Conservation (phyloP, 495 filamentous ascomycete species). For the Articulospora tetracladia region DNA sequence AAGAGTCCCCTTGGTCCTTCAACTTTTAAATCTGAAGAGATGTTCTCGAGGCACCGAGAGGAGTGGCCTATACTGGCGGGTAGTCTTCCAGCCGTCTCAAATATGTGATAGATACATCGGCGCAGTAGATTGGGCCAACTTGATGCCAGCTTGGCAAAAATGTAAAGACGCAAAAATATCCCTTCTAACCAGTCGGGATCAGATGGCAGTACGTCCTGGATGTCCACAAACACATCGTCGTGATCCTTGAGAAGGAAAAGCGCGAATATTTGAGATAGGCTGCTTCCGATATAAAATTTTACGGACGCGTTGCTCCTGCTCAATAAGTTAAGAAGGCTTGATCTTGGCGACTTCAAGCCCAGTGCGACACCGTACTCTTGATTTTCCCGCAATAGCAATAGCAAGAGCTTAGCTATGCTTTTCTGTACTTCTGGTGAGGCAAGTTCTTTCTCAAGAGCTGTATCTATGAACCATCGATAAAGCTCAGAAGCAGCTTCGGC, state of each 20-base stretch:
- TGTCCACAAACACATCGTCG: slow-evolving; percentile 75
- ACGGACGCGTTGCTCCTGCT: slow-evolving; percentile 60
- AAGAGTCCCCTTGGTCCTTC: slow-evolving; percentile 66
- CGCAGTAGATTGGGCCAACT: slow-evolving; percentile 77
- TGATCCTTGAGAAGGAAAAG: slow-evolving; percentile 74
- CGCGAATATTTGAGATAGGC: slow-evolving; percentile 73
- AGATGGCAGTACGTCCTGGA: slow-evolving; percentile 67
- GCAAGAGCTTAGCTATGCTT: slow-evolving; percentile 60
- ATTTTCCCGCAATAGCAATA: slow-evolving; percentile 59
- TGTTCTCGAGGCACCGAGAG: slow-evolving; percentile 57
- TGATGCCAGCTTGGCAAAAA: slow-evolving; percentile 70
- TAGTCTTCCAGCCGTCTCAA: slow-evolving; percentile 77
- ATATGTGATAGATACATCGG: slow-evolving; percentile 85
- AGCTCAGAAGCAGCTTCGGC: slow-evolving; percentile 62
- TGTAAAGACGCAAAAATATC: slow-evolving; percentile 77
- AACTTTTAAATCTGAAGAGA: slow-evolving; percentile 63
- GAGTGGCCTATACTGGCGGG: slow-evolving; percentile 63
- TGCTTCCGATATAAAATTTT: slow-evolving; percentile 67
- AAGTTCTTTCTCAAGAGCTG: slow-evolving; percentile 55
- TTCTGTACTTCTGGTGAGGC: slow-evolving; percentile 66
- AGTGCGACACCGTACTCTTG: slow-evolving; percentile 55
- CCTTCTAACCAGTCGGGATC: slow-evolving; percentile 72
- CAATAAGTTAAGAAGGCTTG: slow-evolving; percentile 70
- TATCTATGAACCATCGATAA: slow-evolving; percentile 75
- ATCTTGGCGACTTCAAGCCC: slow-evolving; percentile 62